Evolutionary conservation across 2,329 filamentous ascomycete species (phyloP), one percentile per base, ranked within the genome.

Genomic region (Curvularia spicifera): DNA sequence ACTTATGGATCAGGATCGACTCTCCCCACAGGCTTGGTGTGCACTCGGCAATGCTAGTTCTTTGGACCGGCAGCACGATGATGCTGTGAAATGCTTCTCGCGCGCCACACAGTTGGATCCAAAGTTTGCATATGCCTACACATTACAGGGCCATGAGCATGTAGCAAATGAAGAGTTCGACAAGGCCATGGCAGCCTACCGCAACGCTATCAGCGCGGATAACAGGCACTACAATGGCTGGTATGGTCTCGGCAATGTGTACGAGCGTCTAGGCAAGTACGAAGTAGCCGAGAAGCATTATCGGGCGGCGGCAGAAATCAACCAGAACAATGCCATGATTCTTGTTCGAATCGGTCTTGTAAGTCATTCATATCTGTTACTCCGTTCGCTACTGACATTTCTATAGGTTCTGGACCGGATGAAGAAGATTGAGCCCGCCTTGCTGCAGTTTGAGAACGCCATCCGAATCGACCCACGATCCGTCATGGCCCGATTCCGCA

Each of bases 131-230:
- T 99, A 99, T 73, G 94, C 93, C 1, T 97, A 94, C 75, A 98
- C 95, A 0, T 80, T 99, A 3, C 94, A 98, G 75, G 95, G 95
- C 1, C 95, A 99, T 75, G 95, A 99, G 74, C 92, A 97, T 74
- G 89, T 98, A 44, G 87, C 91, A 35, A 98, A 97, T 66, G 96
- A 99, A 77, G 96, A 99, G 76, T 97, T 95, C 71, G 94, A 98
- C 74, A 97, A 97, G 75, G 95, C 95, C 0, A 85, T 97, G 44
- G 87, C 89, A 39, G 89, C 92, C 1, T 99, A 97, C 76, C 87
- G 96, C 33, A 87, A 89, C 52, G 93, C 92, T 1, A 91, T 99
- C 66, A 86, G 89, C 44, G 92, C 91, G 0, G 93, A 99, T 71
- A 87, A 86, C 54, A 88, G 94, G 20, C 94, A 97, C 74, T 99